These are phyloP conservation scores for Parastagonospora avenae DNA, from an alignment of 2,329 filamentous ascomycete species.

Conservation along the genomic window DNA sequence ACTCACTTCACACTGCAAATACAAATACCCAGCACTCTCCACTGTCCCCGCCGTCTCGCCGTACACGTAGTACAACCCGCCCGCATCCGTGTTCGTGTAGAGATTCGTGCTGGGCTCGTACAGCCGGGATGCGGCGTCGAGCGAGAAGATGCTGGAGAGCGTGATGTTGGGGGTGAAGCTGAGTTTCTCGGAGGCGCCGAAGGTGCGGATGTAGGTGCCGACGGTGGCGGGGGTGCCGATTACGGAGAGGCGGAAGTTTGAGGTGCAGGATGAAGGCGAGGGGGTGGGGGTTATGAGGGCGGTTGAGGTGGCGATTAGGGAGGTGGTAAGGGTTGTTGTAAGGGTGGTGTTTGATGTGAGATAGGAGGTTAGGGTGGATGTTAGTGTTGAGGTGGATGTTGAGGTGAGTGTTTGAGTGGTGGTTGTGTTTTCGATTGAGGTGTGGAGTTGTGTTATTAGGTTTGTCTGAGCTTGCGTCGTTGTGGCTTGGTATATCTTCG, in stretches of 20 bases:
- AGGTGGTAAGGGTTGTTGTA: background rate
- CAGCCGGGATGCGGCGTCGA: background rate
- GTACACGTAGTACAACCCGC: background rate
- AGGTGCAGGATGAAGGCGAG: background rate
- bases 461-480: background rate
- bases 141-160: background rate
- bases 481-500: background rate
- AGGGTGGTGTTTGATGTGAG: background rate
- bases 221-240: background rate
- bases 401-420: background rate
- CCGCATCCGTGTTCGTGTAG: background rate
- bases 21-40: background rate
- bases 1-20: background rate
- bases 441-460: background rate
- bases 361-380: background rate
- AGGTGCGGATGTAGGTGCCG: background rate
- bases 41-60: background rate
- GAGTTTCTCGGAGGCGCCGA: slow-evolving; percentile 1
- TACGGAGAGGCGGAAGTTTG: background rate
- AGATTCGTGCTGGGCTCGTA: background rate
- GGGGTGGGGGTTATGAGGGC: background rate
- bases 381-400: slow-evolving; percentile 1
- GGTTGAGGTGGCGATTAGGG: background rate
- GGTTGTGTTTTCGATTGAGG: background rate
- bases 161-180: background rate